Base-by-base conservation (phyloP, 345 rosid genomes). In the Capsella bursapastoris region DNA sequence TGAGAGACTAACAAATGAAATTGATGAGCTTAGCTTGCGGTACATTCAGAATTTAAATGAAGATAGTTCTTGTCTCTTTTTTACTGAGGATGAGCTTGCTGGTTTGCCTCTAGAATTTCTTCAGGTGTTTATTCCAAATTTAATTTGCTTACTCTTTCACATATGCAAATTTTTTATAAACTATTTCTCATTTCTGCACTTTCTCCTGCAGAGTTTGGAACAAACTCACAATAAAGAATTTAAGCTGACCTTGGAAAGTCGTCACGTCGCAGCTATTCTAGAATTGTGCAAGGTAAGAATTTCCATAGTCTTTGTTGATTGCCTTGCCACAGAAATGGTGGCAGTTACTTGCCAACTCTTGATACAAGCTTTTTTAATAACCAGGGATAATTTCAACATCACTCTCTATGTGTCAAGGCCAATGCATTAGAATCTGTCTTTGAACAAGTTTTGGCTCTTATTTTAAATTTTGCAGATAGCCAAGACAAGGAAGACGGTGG, bases 251-350 rank as follows among this genome's bases (percentile, higher is more conserved):
- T 78, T 91, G 82, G 88, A 85, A 82, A 86, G 89, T 68, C 75
- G 78, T 80, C 84, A 87, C 71, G 88, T 90, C 68, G 85, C 86
- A 49, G 91, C 89, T 34, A 81, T 91, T 64, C 78, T 91, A 78
- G 99, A 94, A 79, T 78, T 87, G 76, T 94, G 99, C 83, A 86
- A 85, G 92, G 99, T 94, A 82, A 78, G 57, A 49, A 57, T 47
- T 68, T 65, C 43, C 56, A 40, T 66, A 49, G 37, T 25, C 51
- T 67, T 64, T 77, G 62, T 48, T 31, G 16, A 55, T 77, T 57
- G 48, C 63, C 48, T 57, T 64, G 43, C 48, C 32, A 32, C 32
- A 50, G 4, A 66, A 49, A 57, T 37, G 8, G 31, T 57, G 52
- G 45, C 25, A 57, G 44, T n/a, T 29, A 65, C 61, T 57, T 70